Evolutionary conservation across 2,329 filamentous ascomycete species (phyloP).

Genomic region (Pseudogymnoascus sp.): DNA sequence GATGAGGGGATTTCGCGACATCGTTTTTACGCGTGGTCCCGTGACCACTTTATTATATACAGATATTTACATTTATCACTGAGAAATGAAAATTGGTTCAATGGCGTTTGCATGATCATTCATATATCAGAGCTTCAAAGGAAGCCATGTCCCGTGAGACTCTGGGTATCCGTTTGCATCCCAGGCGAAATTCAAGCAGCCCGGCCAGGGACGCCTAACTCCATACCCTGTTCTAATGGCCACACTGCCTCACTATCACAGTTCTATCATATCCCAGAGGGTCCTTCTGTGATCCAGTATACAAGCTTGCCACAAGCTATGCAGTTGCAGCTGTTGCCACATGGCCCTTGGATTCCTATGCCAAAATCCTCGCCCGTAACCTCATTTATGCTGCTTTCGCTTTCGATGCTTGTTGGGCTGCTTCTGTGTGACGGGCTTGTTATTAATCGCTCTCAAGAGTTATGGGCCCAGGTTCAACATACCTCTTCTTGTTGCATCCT

Average conservation of each 20-base stretch:
- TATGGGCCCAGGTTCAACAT: constrained; percentile 21
- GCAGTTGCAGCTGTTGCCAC: background rate
- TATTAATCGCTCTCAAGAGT: constrained; percentile 15
- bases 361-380: background rate
- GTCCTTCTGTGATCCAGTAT: background rate
- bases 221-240: constrained; percentile 11
- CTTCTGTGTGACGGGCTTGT: constrained; percentile 35
- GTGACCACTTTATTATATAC: constrained; percentile 9
- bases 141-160: background rate
- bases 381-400: constrained; percentile 28
- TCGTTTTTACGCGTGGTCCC: constrained; percentile 10
- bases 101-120: background rate
- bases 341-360: background rate
- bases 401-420: constrained; percentile 44
- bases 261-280: constrained; percentile 6
- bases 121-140: constrained; percentile 4
- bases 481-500: constrained; percentile 66
- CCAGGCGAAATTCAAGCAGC: constrained; percentile 9
- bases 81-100: background rate
- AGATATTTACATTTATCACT: background rate
- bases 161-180: constrained; percentile 11
- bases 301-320: background rate
- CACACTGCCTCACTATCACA: background rate
- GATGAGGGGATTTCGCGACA: constrained; percentile 9
- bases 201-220: constrained; percentile 12